Base-by-base conservation (phyloP, 2,329 filamentous ascomycete genomes). In the Bipolaris oryzae region DNA sequence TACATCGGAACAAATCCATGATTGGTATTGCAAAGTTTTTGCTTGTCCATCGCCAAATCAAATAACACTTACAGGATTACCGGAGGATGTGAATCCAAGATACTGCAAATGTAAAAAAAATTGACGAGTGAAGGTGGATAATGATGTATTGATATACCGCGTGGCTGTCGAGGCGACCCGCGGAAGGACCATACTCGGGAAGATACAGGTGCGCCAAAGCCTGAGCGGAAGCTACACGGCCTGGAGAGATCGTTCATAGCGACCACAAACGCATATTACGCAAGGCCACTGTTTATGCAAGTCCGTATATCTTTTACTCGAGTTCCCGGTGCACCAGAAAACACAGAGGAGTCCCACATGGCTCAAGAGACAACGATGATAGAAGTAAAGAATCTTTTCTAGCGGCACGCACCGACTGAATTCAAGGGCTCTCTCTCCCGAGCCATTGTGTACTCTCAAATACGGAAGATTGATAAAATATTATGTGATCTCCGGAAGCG, bases 361-460 rank as follows among this genome's bases (percentile, higher is more conserved):
- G 15, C n/a, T 15, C 9, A 44, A 11, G n/a, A 31, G 42, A 16
- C 23, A 18, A 44, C 7, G 9, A 6, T 33, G 7, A 44, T 10
- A 7, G n/a, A 20, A 18, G 23, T 9, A 18, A 44, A 33, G 16
- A 23, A 34, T 60, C 42, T 31, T 54, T 1, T 23, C 47, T 28
- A 42, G 52, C 15, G 55, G 57, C 20, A 46, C 47, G 7, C 47
- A 50, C 43, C 53, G 47, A 28, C 52, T 53, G 4, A 48, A 50
- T 7, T 44, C 7, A 11, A 4, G 16, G 0, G 25, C 1, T 13
- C 31, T 18, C 7, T 4, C 16, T 4, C 20, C 37, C 7, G 20
- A 20, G 37, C 7, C 9, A 1, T 39, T 39, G 20, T 9, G 13
- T 11, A 7, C 18, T 21, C 9, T 41, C 11, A 7, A 11, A 21